A percentile compares a stretch with the other conserved stretches of the same genome.
These are phyloP conservation scores for Thelonectria olida DNA, from an alignment of 2,329 filamentous ascomycete genomes.

Conservation along the genomic window DNA sequence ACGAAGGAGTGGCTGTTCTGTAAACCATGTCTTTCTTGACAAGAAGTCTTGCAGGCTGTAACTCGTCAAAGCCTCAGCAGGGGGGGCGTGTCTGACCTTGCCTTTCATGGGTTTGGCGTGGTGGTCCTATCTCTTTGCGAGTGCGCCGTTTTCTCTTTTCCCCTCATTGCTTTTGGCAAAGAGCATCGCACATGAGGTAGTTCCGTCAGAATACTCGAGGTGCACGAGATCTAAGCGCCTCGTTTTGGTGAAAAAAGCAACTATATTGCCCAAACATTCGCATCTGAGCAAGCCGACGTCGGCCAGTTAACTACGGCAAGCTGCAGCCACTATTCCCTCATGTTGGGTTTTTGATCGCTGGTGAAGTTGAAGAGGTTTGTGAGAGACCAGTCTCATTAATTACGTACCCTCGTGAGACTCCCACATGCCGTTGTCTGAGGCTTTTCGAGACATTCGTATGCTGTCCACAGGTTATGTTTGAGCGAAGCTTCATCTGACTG, in stretches of 20 bases:
- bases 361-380: conserved; percentile 5
- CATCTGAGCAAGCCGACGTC: conserved; percentile 14
- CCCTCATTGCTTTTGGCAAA: conserved; percentile 24
- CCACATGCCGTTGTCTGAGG: background rate
- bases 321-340: conserved; percentile 14
- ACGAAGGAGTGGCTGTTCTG: background rate
- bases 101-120: background rate
- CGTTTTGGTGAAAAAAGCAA: conserved; percentile 30
- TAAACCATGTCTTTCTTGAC: background rate
- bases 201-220: conserved; percentile 15
- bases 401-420: background rate
- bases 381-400: conserved; percentile 11
- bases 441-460: background rate
- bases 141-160: conserved; percentile 33
- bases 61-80: background rate
- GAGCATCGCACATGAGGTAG: conserved; percentile 7
- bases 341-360: conserved; percentile 12
- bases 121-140: background rate
- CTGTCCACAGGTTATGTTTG: background rate
- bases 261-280: conserved; percentile 7
- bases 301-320: conserved; percentile 13
- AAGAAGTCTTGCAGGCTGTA: background rate
- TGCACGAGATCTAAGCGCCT: conserved; percentile 19
- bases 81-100: background rate
- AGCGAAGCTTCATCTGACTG: too few species aligned